These are phyloP conservation scores for Cucumis melo DNA, from an alignment of 306 rosid species.

Conservation along the genomic window DNA sequence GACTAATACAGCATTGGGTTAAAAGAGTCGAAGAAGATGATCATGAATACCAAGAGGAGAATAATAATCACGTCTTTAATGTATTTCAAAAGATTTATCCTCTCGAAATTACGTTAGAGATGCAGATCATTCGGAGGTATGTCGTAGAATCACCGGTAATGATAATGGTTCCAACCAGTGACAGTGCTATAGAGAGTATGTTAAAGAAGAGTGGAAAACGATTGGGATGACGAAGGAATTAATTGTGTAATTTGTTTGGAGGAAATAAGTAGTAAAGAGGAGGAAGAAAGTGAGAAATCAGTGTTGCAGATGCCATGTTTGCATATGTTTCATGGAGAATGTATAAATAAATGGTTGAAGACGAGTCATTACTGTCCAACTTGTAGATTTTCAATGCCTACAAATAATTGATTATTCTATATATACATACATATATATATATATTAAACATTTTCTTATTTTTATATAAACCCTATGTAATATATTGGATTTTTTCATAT, in stretches of 20 bases:
- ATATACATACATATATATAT: too few relatives aligned
- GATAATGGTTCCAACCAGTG: not conserved
- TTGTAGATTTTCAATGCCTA: conserved; percentile 11
- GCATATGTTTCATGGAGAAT: conserved; percentile 10
- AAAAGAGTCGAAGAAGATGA: not conserved
- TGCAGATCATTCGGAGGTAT: too few relatives aligned
- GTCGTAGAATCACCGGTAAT: too few relatives aligned
- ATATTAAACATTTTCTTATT: too few relatives aligned
- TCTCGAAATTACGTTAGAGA: not conserved
- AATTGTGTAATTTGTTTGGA: conserved; percentile 3
- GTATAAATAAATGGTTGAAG: conserved; percentile 5
- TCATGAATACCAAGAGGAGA: too few relatives aligned
- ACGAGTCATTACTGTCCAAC: conserved; percentile 5
- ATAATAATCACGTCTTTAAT: not conserved
- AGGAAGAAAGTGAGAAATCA: not conserved
- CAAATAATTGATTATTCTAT: too few relatives aligned
- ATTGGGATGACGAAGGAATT: not conserved
- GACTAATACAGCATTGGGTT: not conserved
- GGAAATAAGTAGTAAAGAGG: not conserved
- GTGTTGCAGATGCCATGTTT: not conserved
- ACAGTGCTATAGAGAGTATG: not conserved
- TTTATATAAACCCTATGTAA: too few relatives aligned
- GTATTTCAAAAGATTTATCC: not conserved
- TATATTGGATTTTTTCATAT: too few relatives aligned
- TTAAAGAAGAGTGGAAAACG: not conserved